Conservation (phyloP, 2,329 filamentous ascomycete species). For the Herpotrichia juniperi region DNA sequence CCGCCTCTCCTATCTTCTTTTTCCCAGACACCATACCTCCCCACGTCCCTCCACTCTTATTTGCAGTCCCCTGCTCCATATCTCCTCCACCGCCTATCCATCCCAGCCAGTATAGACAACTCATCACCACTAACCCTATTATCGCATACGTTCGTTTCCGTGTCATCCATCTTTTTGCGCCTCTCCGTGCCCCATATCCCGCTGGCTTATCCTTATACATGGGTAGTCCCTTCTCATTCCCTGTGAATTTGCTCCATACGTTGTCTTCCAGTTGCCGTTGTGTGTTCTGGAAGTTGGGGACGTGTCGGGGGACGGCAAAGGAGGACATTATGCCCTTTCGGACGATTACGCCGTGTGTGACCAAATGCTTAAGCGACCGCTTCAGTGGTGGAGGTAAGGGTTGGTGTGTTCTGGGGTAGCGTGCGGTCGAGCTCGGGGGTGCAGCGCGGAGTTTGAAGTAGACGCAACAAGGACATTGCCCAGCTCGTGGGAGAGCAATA, state of each 20-base stretch:
- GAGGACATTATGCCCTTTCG: too few species aligned
- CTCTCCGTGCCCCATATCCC: slow-evolving; percentile 63
- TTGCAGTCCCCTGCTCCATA: slow-evolving; percentile 28
- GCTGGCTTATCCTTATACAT: slow-evolving; percentile 99
- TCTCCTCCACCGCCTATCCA: slow-evolving; percentile 40
- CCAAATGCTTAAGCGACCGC: too few species aligned
- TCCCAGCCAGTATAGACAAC: slow-evolving; percentile 73
- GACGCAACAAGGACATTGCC: slow-evolving; percentile 53
- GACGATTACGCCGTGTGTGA: too few species aligned
- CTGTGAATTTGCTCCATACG: slow-evolving; percentile 61
- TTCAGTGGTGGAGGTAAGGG: slow-evolving; percentile 28
- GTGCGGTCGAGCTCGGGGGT: slow-evolving; percentile 34
- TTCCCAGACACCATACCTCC: slow-evolving; percentile 43
- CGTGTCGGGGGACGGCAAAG: slow-evolving; percentile 49
- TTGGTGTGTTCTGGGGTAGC: slow-evolving; percentile 38
- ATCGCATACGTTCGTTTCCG: slow-evolving; percentile 66
- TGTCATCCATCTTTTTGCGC: slow-evolving; percentile 65
- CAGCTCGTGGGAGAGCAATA: neutral
- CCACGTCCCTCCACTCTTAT: slow-evolving; percentile 26
- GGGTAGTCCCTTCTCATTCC: slow-evolving; percentile 69
- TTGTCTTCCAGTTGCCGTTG: slow-evolving; percentile 49
- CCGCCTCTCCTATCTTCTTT: slow-evolving; percentile 49
- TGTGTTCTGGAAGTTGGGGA: slow-evolving; percentile 50
- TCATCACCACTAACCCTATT: slow-evolving; percentile 60
- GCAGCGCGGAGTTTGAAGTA: slow-evolving; percentile 52